Conservation (phyloP, 129 eudicot species). For the Dittrichia graveolens region DNA sequence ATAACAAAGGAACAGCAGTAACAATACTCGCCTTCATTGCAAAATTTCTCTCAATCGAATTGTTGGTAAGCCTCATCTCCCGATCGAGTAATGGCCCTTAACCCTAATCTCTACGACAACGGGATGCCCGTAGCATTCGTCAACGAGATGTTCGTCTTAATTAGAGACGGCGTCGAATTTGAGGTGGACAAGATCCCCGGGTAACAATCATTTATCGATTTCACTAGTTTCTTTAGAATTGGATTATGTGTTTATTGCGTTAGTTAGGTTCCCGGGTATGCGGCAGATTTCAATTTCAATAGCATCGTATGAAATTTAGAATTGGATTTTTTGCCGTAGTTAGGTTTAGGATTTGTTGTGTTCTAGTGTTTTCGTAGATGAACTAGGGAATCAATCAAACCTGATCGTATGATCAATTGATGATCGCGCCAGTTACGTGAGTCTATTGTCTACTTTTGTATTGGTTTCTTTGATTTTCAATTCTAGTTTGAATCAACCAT, state of each 20-base stretch:
- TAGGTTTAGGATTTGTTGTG: conserved; percentile 21
- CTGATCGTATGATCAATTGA: conserved; percentile 5
- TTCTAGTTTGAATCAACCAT: neutral
- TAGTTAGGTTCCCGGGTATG: neutral
- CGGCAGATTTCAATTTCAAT: neutral
- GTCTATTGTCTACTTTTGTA: neutral
- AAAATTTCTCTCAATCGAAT: conserved; percentile 13
- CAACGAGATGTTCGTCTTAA: conserved; percentile 85
- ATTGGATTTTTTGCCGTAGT: conserved; percentile 3
- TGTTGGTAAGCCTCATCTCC: neutral
- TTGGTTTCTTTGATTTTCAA: neutral
- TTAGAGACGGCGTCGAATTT: conserved; percentile 91
- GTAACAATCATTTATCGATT: conserved; percentile 24
- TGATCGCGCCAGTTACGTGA: conserved; percentile 11
- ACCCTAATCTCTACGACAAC: conserved; percentile 73
- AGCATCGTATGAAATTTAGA: neutral
- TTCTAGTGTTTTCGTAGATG: neutral
- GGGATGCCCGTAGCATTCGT: conserved; percentile 93
- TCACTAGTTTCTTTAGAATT: neutral
- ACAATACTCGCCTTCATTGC: neutral
- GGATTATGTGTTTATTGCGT: neutral
- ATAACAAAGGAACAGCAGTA: neutral
- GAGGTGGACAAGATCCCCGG: conserved; percentile 93
- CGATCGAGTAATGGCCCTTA: conserved; percentile 57
- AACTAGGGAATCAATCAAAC: neutral